Evolutionary conservation across 2,329 filamentous ascomycete species (phyloP), one percentile per base, ranked within the genome.

Genomic region (Fusarium pseudonygamai): DNA sequence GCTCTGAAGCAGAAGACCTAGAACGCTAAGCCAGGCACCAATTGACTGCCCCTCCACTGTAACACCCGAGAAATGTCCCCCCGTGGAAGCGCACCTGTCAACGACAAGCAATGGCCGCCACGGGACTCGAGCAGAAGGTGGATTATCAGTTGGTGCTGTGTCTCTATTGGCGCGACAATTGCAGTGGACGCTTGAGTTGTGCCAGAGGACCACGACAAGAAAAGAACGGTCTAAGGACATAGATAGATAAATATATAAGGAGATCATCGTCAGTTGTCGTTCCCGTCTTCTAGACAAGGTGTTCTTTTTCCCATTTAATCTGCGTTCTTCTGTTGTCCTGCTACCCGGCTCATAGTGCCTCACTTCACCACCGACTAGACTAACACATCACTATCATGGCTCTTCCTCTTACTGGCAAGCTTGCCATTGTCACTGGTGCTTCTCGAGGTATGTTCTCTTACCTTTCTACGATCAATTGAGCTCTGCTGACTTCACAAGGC

Each of bases 371-470:
- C 45, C 10, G n/a, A 58, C 37, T 32, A 42, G 14, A 58, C 53
- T 24, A 42, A 56, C 59, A 32, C 26, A 69, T 53, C 61, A 42
- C 28, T 16, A 60, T 53, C 67, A 85, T 85, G 83, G 71, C 82
- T 73, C 83, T 75, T 39, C 78, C 82, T 55, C 84, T 92, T n/a
- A 90, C 93, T 79, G 93, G 93, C 75, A 95, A 95, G 81, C 86
- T 95, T 58, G 93, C 89, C 60, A 91, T 97, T 74, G 87, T 96
- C 52, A 96, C 94, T 3, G 94, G 94, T 64, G 92, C 91, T 67
- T 94, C 93, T 65, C 85, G 94, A 85, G 93, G 93, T 93, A 85
- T 70, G 36, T 16, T 20, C 12, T 4, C 77, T 62, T 53, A 42
- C 28, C 30, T 30, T n/a, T 49, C 26, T 28, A 20, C 16, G 5